phyloP scores from a whole-genome alignment of 305 asterid species.

The Galium porrigens region DNA sequence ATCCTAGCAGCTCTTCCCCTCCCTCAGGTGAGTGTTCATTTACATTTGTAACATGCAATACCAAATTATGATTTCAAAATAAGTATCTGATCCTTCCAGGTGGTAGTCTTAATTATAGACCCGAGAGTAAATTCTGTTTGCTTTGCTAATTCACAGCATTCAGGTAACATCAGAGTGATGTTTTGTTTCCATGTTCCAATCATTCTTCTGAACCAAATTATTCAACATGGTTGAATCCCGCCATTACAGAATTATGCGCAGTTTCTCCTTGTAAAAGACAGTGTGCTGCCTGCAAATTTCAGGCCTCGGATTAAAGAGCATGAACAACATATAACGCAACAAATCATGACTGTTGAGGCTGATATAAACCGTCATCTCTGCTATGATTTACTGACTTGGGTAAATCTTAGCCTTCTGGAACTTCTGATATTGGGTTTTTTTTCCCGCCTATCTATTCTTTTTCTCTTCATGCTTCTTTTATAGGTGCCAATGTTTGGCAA shows the following conservation, averaged over 20 bases:
- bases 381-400: constrained; percentile 48
- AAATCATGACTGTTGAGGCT: constrained; percentile 43
- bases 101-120: constrained; percentile 2
- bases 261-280: constrained; percentile 27
- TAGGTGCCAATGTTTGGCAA: constrained; percentile 29
- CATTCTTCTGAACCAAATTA: too few relatives aligned
- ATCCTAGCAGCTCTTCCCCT: constrained; percentile 46
- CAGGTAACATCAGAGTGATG: constrained; percentile 23
- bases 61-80: background rate
- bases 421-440: background rate
- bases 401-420: constrained; percentile 19
- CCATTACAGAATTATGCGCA: constrained; percentile 33
- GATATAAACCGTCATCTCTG: constrained; percentile 15
- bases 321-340: constrained; percentile 35
- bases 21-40: constrained; percentile 36
- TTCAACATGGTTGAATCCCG: constrained; percentile 6
- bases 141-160: constrained; percentile 53
- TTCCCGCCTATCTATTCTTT: background rate
- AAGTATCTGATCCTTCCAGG: background rate
- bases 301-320: constrained; percentile 38
- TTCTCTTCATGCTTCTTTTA: background rate
- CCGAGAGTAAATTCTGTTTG: constrained; percentile 28
- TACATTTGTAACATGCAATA: background rate
- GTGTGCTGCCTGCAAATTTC: constrained; percentile 36
- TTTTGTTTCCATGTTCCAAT: background rate